Evolutionary conservation across 2,329 filamentous ascomycete genomes (phyloP).

Genomic region (Cladosporium sp.): DNA sequence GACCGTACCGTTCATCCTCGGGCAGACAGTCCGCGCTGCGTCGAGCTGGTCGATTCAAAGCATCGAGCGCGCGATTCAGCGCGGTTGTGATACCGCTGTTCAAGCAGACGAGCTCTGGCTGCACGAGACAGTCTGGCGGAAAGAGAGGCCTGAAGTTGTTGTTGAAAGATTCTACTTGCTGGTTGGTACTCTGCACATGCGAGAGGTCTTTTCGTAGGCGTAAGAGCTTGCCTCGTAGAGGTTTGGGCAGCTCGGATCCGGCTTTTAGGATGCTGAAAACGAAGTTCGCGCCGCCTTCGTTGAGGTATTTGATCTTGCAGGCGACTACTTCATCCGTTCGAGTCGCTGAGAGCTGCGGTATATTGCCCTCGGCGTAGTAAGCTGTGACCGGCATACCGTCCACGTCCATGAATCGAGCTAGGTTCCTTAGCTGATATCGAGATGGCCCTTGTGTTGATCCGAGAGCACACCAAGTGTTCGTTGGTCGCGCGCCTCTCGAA

Average conservation of each 20-base stretch:
- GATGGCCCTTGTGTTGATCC: background rate
- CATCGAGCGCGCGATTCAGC: conserved; percentile 30
- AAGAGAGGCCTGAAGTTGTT: conserved; percentile 34
- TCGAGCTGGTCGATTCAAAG: conserved; percentile 26
- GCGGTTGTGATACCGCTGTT: conserved; percentile 22
- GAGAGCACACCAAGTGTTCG: background rate
- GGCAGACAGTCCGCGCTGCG: conserved; percentile 32
- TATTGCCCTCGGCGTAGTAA: conserved; percentile 9
- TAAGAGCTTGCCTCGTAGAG: conserved; percentile 31
- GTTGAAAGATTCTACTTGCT: conserved; percentile 31
- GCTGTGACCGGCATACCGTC: conserved; percentile 14
- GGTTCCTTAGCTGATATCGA: background rate
- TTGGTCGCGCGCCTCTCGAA: background rate
- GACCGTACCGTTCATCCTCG: conserved; percentile 29
- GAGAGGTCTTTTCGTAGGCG: conserved; percentile 36
- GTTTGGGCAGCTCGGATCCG: conserved; percentile 7
- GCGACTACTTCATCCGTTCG: background rate
- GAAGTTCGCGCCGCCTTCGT: conserved; percentile 41
- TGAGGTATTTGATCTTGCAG: conserved; percentile 34
- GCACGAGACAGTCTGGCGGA: conserved; percentile 32
- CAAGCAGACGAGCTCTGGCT: conserved; percentile 32
- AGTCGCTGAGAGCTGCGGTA: background rate
- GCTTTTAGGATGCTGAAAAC: conserved; percentile 32
- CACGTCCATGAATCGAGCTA: background rate
- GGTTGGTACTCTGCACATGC: conserved; percentile 30